Evolutionary conservation across 495 filamentous ascomycete species (phyloP), one percentile per base, ranked within the genome.

Genomic region (Penicillium paradoxum): DNA sequence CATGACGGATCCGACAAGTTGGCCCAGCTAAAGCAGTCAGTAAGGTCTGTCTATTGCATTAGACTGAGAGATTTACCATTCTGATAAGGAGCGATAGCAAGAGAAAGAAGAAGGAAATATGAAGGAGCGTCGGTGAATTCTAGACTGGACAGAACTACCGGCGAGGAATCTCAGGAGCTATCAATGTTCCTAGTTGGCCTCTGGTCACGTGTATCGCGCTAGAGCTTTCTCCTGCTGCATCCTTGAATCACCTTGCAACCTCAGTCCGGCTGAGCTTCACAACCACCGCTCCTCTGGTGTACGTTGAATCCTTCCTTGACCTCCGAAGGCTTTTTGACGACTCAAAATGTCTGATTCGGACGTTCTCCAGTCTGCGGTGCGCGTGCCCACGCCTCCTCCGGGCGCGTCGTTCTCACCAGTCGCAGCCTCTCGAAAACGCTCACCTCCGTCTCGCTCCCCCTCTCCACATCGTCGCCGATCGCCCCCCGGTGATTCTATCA

Each of bases 1-100:
- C 93, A 99, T 99, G 78, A 85, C 88, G 79, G 95, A 83, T 75
- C 95, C 93, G 59, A 95, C 86, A 64, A 96, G 81, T 82, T 87
- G 90, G 78, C 95, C 93, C 73, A 97, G 88, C 93, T 98, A 55
- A 13, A 47, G 9, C 43, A 49, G 44, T 55, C 32, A 59, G 54
- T 54, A 15, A 21, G 33, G 36, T 17, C 21, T 19, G 2, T 14
- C 22, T 22, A 41, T 37, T 19, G 18, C 45, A 34, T 40, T 11
- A 14, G 37, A 21, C 6, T 29, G 27, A 15, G 22, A 17, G 27
- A 41, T 24, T 54, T 45, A 68, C 66, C 66, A 68, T 68, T 60
- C 25, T 68, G 57, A 58, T 48, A 56, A 62, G 15, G 45, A 58
- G 39, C 37, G 51, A 36, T 51, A 36, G 27, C 37, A 40, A 30